Evolutionary conservation across 2,329 filamentous ascomycete species (phyloP).

Genomic region (Sporothrix sp.): DNA sequence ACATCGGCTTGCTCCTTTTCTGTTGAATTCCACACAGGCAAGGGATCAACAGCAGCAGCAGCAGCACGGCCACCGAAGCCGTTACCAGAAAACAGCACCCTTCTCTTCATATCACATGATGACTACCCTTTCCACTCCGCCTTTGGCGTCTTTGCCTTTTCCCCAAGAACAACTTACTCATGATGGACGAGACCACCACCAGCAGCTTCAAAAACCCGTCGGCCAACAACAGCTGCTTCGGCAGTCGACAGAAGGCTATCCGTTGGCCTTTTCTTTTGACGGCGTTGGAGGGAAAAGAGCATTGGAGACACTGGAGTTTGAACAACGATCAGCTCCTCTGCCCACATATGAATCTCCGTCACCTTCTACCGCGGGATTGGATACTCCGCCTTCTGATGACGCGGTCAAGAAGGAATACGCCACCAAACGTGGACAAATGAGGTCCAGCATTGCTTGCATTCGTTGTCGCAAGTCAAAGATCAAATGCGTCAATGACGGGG

Average conservation of each 20-base stretch:
- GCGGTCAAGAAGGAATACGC: conserved; percentile 32
- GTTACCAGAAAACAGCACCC: too few species aligned
- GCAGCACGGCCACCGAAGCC: neutral
- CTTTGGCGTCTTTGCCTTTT: neutral
- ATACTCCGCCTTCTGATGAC: conserved; percentile 8
- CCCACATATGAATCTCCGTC: neutral
- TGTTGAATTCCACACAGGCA: neutral
- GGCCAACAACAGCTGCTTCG: too few species aligned
- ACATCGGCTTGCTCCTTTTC: too few species aligned
- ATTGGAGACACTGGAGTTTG: neutral
- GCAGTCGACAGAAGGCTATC: too few species aligned
- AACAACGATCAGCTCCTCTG: neutral
- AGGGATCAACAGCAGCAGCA: neutral
- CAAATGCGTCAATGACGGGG: conserved; percentile 73
- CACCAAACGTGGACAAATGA: conserved; percentile 44
- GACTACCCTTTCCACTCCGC: neutral
- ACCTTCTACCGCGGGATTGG: neutral
- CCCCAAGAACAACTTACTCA: neutral
- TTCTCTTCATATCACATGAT: too few species aligned
- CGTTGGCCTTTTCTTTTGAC: too few species aligned
- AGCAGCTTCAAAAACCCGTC: neutral
- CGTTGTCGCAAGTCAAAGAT: conserved; percentile 73
- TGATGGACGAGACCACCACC: neutral
- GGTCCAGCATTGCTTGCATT: conserved; percentile 70
- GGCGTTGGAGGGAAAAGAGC: neutral